A percentile compares a stretch with the other conserved stretches of the same genome.
These are phyloP conservation scores for Ambrosia trifida DNA, from an alignment of 129 eudicot species.

Conservation along the genomic window DNA sequence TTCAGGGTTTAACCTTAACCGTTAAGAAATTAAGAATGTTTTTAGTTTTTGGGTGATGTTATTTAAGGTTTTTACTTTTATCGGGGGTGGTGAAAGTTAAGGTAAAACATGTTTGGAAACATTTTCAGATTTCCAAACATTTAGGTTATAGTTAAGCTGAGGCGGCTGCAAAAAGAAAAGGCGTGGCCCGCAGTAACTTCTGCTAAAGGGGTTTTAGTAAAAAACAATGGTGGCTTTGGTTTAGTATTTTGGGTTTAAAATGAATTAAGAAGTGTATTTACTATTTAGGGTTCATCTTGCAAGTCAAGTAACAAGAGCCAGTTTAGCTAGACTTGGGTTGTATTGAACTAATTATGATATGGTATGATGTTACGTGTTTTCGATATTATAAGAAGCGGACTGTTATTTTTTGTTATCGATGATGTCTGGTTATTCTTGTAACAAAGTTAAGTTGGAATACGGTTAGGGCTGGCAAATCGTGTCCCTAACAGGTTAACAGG, in stretches of 20 bases:
- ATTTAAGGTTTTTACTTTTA: slow-evolving; percentile 25
- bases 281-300: slow-evolving; percentile 38
- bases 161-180: slow-evolving; percentile 39
- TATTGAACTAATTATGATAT: slow-evolving; percentile 7
- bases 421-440: not conserved
- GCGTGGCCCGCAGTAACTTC: slow-evolving; percentile 41
- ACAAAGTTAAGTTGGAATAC: too few species aligned
- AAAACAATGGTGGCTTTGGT: slow-evolving; percentile 31
- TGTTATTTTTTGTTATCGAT: too few species aligned
- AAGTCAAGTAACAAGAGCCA: slow-evolving; percentile 23
- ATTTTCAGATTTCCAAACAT: slow-evolving; percentile 35
- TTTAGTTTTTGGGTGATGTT: not conserved
- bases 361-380: not conserved
- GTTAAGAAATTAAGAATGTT: slow-evolving; percentile 1
- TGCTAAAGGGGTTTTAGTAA: slow-evolving; percentile 30
- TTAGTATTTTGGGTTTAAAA: slow-evolving; percentile 25
- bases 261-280: slow-evolving; percentile 22
- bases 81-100: slow-evolving; percentile 36
- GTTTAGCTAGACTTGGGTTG: slow-evolving; percentile 19
- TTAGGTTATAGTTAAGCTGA: slow-evolving; percentile 33
- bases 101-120: slow-evolving; percentile 29
- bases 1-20: slow-evolving; percentile 52
- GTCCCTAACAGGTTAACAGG: too few species aligned
- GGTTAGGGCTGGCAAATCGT: too few species aligned
- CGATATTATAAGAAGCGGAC: too few species aligned